These are phyloP conservation scores for Vinca major DNA, from an alignment of 305 asterid species.

Conservation along the genomic window DNA sequence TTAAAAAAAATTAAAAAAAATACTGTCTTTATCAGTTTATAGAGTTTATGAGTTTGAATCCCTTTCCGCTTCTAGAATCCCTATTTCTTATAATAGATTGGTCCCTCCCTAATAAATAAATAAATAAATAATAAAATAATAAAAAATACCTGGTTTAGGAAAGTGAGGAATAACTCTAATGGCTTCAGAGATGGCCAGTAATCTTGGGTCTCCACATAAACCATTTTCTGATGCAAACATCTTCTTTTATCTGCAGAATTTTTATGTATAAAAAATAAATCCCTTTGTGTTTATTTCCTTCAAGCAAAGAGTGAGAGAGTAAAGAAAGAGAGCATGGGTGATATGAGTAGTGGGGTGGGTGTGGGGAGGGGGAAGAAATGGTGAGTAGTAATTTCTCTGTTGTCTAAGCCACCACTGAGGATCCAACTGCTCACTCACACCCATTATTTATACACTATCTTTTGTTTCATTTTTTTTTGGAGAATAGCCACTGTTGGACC, in stretches of 20 bases:
- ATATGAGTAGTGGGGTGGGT: constrained; percentile 15
- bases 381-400: constrained; percentile 1
- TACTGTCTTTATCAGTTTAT: too few species aligned
- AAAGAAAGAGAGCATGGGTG: constrained; percentile 10
- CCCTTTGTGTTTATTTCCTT: background rate
- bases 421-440: constrained; percentile 29
- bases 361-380: background rate
- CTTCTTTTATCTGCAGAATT: constrained; percentile 1
- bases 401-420: constrained; percentile 41
- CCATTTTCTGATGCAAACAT: constrained; percentile 91
- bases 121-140: too few species aligned
- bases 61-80: too few species aligned
- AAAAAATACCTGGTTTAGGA: constrained; percentile 62
- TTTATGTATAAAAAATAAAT: too few species aligned
- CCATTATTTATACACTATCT: constrained; percentile 30
- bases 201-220: constrained; percentile 70
- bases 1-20: background rate
- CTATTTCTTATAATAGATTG: too few species aligned
- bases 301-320: background rate
- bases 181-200: constrained; percentile 71
- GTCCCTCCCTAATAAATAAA: too few species aligned
- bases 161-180: constrained; percentile 74
- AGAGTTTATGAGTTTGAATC: too few species aligned
- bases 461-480: background rate
- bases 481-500: too few species aligned